A percentile compares a stretch with the other conserved stretches of the same genome.
Conservation (phyloP, 2,329 filamentous ascomycete species). For the Hirsutella minnesotensis region DNA sequence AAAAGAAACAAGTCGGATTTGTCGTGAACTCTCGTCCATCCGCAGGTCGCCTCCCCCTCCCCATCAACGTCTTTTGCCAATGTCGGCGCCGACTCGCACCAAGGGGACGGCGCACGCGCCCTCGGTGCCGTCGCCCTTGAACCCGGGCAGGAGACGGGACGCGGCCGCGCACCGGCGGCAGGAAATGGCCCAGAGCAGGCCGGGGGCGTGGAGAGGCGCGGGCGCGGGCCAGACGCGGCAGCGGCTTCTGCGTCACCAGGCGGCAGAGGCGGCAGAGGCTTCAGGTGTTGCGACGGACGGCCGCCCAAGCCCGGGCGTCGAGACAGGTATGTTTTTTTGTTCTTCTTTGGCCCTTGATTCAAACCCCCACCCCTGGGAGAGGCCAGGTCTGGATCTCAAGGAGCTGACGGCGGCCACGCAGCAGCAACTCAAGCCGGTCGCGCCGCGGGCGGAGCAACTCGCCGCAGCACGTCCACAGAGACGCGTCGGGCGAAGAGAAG, state of each 20-base stretch:
- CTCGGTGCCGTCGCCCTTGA: conserved; percentile 16
- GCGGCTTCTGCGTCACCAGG: conserved; percentile 27
- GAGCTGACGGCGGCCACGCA: not conserved
- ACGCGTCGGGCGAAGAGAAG: not conserved
- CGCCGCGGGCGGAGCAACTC: not conserved
- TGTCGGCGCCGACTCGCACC: not conserved
- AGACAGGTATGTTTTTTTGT: not conserved
- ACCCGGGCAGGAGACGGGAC: conserved; percentile 8
- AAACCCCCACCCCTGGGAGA: too few relatives aligned
- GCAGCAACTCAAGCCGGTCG: not conserved
- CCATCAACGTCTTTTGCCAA: too few relatives aligned
- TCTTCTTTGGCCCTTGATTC: too few relatives aligned
- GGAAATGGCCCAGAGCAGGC: not conserved
- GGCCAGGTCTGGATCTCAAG: too few relatives aligned
- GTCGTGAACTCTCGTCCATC: too few relatives aligned
- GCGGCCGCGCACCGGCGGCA: not conserved
- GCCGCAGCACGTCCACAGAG: not conserved
- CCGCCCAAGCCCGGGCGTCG: not conserved
- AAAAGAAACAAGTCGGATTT: too few relatives aligned
- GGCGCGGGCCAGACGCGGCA: not conserved
- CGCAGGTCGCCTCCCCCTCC: too few relatives aligned
- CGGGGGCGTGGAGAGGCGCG: not conserved
- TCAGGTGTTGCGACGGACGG: not conserved
- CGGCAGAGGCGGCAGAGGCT: conserved; percentile 25
- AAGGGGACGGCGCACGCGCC: conserved; percentile 8